Percentiles rank a stretch among this genome's conserved stretches.
Conservation (phyloP, 306 rosid species). For the Vachellia pachyceras region DNA sequence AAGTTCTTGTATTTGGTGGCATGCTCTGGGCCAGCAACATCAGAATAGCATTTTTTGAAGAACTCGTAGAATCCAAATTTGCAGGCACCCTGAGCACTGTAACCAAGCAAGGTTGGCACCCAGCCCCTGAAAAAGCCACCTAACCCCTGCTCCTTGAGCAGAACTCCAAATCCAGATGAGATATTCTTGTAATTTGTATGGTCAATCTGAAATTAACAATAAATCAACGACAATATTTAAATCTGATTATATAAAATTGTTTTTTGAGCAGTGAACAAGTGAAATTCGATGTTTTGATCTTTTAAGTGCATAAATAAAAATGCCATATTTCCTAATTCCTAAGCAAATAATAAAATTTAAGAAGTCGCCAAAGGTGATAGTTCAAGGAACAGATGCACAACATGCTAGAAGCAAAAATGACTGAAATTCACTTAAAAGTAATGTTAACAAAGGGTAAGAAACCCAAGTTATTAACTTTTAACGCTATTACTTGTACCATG, state of each 20-base stretch:
- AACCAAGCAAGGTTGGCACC: conserved; percentile 96
- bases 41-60: conserved; percentile 94
- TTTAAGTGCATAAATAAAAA: background rate
- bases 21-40: conserved; percentile 94
- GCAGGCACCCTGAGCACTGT: conserved; percentile 99
- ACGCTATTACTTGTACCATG: background rate
- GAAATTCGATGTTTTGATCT: background rate
- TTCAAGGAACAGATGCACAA: background rate
- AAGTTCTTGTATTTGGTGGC: conserved; percentile 95
- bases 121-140: conserved; percentile 95
- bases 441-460: background rate
- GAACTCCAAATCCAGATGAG: conserved; percentile 87
- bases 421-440: background rate
- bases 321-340: background rate
- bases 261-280: background rate
- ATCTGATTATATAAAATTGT: background rate
- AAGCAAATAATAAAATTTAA: background rate
- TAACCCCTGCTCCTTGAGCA: conserved; percentile 91
- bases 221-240: conserved; percentile 12
- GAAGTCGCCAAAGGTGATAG: background rate
- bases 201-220: conserved; percentile 70
- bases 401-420: background rate
- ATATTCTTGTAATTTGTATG: conserved; percentile 87
- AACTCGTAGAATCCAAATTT: conserved; percentile 94
- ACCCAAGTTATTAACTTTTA: background rate